Percentiles rank a stretch among this genome's conserved stretches.
These are phyloP conservation scores for Aspergillus fructus DNA, from an alignment of 2,329 filamentous ascomycete species.

Conservation along the genomic window DNA sequence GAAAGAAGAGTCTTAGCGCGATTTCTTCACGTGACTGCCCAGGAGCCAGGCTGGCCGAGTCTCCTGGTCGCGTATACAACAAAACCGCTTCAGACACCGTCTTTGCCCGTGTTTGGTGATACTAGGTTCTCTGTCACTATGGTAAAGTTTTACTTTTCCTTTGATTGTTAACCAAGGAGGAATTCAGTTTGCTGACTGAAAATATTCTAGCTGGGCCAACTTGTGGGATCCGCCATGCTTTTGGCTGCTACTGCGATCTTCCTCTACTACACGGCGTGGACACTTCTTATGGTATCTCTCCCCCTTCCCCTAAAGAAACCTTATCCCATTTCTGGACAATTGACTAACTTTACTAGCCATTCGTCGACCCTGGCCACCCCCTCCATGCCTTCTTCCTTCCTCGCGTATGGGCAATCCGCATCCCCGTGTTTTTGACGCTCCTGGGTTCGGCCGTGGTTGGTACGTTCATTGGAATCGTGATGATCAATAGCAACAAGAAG, in stretches of 20 bases:
- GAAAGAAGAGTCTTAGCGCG: slow-evolving; percentile 23
- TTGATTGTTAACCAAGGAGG: not conserved
- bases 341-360: slow-evolving; percentile 63
- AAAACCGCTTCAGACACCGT: not conserved
- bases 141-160: slow-evolving; percentile 16
- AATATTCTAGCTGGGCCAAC: slow-evolving; percentile 76
- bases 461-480: slow-evolving; percentile 92
- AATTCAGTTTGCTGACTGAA: slow-evolving; percentile 8
- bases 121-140: slow-evolving; percentile 23
- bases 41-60: slow-evolving; percentile 22
- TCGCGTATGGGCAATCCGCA: slow-evolving; percentile 97
- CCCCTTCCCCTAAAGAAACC: not conserved
- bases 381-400: slow-evolving; percentile 95
- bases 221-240: slow-evolving; percentile 74
- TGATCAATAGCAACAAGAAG: slow-evolving; percentile 98
- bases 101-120: slow-evolving; percentile 1
- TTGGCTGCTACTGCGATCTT: slow-evolving; percentile 71
- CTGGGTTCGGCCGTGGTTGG: slow-evolving; percentile 91
- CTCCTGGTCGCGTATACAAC: slow-evolving; percentile 8
- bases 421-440: slow-evolving; percentile 93
- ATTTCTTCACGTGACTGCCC: slow-evolving; percentile 14
- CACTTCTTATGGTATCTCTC: slow-evolving; percentile 79
- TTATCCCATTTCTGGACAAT: not conserved
- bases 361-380: slow-evolving; percentile 91
- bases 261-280: slow-evolving; percentile 97